Evolutionary conservation across 108 stramenopile species (phyloP).

Genomic region (Nitzschia putrida): DNA sequence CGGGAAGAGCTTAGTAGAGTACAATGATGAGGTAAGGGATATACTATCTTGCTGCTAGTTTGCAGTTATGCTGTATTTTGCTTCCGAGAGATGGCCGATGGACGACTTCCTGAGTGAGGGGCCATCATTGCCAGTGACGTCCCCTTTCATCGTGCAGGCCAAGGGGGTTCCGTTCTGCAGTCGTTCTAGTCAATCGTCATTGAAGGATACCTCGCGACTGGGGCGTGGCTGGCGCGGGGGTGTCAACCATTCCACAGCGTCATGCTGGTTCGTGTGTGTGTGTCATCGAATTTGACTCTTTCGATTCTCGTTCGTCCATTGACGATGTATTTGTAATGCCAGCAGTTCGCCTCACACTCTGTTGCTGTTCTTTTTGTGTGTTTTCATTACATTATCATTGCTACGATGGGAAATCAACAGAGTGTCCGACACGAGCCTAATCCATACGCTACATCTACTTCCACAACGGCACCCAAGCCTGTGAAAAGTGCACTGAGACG

Average conservation of each 20-base stretch:
- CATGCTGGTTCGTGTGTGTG: too few relatives aligned
- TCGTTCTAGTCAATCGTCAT: too few relatives aligned
- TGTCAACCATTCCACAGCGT: too few relatives aligned
- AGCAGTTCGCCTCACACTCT: neutral
- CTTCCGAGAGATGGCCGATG: too few relatives aligned
- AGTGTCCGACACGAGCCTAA: slow-evolving; percentile 40
- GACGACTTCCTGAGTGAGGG: too few relatives aligned
- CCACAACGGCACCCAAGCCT: slow-evolving; percentile 13
- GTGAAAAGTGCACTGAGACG: slow-evolving; percentile 42
- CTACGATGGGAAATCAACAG: slow-evolving; percentile 49
- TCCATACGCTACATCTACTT: slow-evolving; percentile 43
- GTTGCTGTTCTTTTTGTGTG: neutral
- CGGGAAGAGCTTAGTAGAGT: slow-evolving; percentile 67
- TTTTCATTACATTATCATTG: neutral
- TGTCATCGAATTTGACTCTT: neutral
- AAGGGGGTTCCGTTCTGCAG: too few relatives aligned
- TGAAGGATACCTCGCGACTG: too few relatives aligned
- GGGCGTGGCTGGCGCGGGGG: too few relatives aligned
- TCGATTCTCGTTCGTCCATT: neutral
- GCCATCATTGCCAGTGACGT: neutral
- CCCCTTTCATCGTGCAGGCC: neutral
- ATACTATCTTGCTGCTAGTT: neutral
- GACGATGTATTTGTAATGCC: too few relatives aligned
- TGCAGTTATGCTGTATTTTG: neutral
- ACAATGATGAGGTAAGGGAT: slow-evolving; percentile 60